phyloP scores from a whole-genome alignment of 1,139 yeast species.

The Kodamaea arcana region DNA sequence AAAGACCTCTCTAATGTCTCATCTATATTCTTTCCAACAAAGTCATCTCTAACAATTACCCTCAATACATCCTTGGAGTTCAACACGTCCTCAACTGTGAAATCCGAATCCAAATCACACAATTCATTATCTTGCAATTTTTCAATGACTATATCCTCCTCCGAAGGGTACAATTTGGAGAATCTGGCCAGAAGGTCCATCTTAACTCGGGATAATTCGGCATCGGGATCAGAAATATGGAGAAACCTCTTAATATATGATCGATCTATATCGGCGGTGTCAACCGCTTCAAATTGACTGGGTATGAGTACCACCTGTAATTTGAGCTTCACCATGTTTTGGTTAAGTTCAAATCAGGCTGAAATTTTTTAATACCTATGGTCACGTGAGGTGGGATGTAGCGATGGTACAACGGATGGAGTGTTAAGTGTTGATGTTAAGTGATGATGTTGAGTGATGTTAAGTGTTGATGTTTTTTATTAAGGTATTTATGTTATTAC shows the following conservation, averaged over 20 bases:
- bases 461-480: no score
- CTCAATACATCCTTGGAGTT: conserved; percentile 51
- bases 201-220: conserved; percentile 44
- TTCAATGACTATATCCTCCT: conserved; percentile 46
- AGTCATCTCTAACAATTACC: conserved; percentile 42
- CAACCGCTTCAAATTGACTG: conserved; percentile 13
- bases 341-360: not conserved
- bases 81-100: conserved; percentile 58
- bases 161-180: conserved; percentile 59
- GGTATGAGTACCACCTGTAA: conserved; percentile 42
- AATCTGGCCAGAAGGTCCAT: conserved; percentile 50
- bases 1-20: conserved; percentile 1
- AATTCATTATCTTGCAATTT: conserved; percentile 60
- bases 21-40: not conserved
- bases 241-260: conserved; percentile 35
- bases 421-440: no score
- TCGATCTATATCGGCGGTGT: conserved; percentile 13
- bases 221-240: conserved; percentile 50
- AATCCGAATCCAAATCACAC: conserved; percentile 79
- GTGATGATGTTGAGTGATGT: no score
- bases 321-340: conserved; percentile 27
- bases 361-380: not conserved
- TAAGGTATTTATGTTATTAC: no score
- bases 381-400: not conserved
- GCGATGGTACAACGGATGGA: no score